Evolutionary conservation across 441 rosid genomes (phyloP).

Genomic region (Arabidopsis lyrata): DNA sequence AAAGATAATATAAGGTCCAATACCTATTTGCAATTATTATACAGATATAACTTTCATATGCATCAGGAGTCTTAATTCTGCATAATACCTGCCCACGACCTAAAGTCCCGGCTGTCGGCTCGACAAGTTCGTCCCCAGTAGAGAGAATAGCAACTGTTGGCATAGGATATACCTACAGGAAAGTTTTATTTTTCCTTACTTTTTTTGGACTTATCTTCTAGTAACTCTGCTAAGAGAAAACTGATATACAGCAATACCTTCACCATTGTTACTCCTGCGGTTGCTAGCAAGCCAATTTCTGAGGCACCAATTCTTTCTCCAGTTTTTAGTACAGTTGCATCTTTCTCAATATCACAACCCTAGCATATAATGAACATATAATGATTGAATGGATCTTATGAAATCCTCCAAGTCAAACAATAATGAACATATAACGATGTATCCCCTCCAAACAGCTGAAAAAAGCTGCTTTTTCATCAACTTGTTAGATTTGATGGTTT

Average conservation of each 20-base stretch:
- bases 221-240: conserved; percentile 33
- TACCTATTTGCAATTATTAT: not conserved
- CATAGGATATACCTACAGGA: conserved; percentile 74
- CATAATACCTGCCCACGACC: conserved; percentile 83
- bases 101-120: conserved; percentile 64
- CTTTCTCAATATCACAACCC: conserved; percentile 90
- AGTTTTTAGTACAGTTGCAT: conserved; percentile 61
- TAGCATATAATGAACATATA: conserved; percentile 35
- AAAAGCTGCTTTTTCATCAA: not conserved
- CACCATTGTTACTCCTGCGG: conserved; percentile 75
- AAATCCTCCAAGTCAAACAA: conserved; percentile 14
- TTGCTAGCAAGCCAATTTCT: conserved; percentile 91
- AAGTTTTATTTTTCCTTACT: not conserved
- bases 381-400: conserved; percentile 16
- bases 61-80: conserved; percentile 16
- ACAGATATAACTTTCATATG: conserved; percentile 21
- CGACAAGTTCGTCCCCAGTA: conserved; percentile 95
- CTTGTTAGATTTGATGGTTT: not conserved
- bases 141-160: conserved; percentile 93
- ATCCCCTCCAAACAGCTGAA: conserved; percentile 2
- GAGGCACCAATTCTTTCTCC: conserved; percentile 88
- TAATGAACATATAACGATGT: not conserved
- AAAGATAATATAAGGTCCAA: conserved; percentile 29
- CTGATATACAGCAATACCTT: conserved; percentile 58
- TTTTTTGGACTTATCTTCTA: conserved; percentile 24